Base-by-base conservation (phyloP, 2,329 filamentous ascomycete genomes). In the Beauveria bassiana region DNA sequence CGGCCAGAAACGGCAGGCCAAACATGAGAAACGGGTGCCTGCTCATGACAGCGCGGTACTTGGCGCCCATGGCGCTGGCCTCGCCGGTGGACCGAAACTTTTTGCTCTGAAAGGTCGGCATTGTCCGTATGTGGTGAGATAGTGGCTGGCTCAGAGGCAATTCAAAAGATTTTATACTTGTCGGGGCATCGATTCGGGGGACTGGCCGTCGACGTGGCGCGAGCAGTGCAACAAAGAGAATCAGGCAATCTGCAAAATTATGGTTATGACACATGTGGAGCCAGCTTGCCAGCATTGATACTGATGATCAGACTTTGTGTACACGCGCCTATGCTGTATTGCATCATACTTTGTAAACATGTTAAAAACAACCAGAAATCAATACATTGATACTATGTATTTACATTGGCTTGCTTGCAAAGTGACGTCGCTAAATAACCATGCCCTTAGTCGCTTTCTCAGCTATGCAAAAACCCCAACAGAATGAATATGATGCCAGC, bases 21-120 rank as follows among this genome's bases (percentile, higher is more conserved):
- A 99, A 99, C 65, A 96, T 85, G 31, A 92, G 78, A 74, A 99
- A 99, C 1, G 95, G 96, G 69, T 90, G 91, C 70, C 83, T 87
- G 62, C 85, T 81, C 67, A 99, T 85, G 63, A 84, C 75, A 38
- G 83, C 78, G 62, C 95, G 90, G 78, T 99, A 99, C 64, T 81
- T 81, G 62, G 87, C 83, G 56, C 89, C 90, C 67, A 96, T 77
- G 12, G 83, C 85, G 74, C 86, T 86, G 65, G 84, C 77, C 64
- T 91, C 83, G 63, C 85, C 81, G 40, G 87, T 75, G 46, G 85
- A 77, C 65, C 86, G 87, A 74, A 88, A 96, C 64, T 86, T 88
- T 68, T 90, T 91, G 65, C 78, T 83, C 65, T 79, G 82, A 70
- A 93, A 93, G 86, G 68, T 67, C 56, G 70, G 68, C 72, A 75